Percentiles rank a stretch among this genome's conserved stretches.
Evolutionary conservation across 2,329 filamentous ascomycete species (phyloP).

Genomic region (Diaporthe aspalathi): DNA sequence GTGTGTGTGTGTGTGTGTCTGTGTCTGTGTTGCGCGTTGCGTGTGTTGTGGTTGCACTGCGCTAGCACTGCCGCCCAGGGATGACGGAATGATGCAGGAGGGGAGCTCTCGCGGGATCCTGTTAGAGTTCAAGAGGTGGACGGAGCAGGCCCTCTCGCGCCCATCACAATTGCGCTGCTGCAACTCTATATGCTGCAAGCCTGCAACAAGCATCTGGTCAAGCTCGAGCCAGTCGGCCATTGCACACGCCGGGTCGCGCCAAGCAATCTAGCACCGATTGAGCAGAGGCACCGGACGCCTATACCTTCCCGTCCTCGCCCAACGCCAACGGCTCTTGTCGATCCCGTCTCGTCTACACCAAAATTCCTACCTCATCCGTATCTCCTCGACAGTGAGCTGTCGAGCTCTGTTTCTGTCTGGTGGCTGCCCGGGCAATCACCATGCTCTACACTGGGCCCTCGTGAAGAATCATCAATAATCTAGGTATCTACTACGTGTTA

Average conservation of each 20-base stretch:
- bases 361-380: neutral
- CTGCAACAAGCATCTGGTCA: slow-evolving; percentile 4
- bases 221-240: slow-evolving; percentile 13
- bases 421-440: slow-evolving; percentile 12
- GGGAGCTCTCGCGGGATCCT: neutral
- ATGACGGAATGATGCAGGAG: slow-evolving; percentile 17
- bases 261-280: neutral
- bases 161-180: slow-evolving; percentile 20
- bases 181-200: neutral
- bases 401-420: neutral
- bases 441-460: neutral
- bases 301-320: slow-evolving; percentile 13
- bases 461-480: neutral
- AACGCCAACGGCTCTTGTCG: neutral
- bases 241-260: neutral
- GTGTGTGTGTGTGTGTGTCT: neutral
- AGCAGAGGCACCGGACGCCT: neutral
- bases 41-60: slow-evolving; percentile 1
- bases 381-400: slow-evolving; percentile 8
- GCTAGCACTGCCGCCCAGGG: slow-evolving; percentile 24
- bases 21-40: neutral
- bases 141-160: neutral
- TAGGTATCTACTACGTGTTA: neutral
- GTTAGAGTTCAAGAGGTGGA: slow-evolving; percentile 9
- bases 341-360: neutral